Percentiles rank a stretch among this genome's conserved stretches.
These are phyloP conservation scores for Candida chilensis DNA, from an alignment of 805 yeast species.

Conservation along the genomic window DNA sequence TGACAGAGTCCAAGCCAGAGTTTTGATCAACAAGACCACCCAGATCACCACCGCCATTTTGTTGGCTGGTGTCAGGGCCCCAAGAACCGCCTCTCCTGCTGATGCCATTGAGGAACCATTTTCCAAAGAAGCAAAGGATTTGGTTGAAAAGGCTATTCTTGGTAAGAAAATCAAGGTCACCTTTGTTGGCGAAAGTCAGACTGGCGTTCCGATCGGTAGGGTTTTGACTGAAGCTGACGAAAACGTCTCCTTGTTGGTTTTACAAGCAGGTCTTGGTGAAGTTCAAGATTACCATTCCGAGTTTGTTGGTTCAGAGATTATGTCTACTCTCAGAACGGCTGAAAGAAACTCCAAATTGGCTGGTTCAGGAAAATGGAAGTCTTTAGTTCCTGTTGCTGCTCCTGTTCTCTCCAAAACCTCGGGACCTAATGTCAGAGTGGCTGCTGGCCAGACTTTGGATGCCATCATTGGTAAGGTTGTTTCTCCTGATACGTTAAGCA, in stretches of 20 bases:
- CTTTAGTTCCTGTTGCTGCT: slow-evolving; percentile 12
- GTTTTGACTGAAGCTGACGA: slow-evolving; percentile 68
- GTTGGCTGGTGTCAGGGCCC: slow-evolving; percentile 68
- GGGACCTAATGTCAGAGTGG: slow-evolving; percentile 9
- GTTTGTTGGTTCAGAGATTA: slow-evolving; percentile 53
- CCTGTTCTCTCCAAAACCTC: slow-evolving; percentile 5
- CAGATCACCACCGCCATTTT: slow-evolving; percentile 54
- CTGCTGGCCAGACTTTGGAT: slow-evolving; percentile 39
- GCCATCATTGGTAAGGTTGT: slow-evolving; percentile 55
- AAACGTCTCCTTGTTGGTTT: slow-evolving; percentile 57
- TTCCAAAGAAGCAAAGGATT: slow-evolving; percentile 58
- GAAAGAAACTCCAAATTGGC: slow-evolving; percentile 55
- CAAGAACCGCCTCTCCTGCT: slow-evolving; percentile 50
- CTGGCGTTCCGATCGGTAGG: slow-evolving; percentile 52
- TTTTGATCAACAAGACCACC: slow-evolving; percentile 32
- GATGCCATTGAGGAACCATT: slow-evolving; percentile 40
- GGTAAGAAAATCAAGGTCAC: slow-evolving; percentile 49
- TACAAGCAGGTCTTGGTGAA: slow-evolving; percentile 64
- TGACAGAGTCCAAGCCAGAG: slow-evolving; percentile 61
- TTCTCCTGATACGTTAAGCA: slow-evolving; percentile 56
- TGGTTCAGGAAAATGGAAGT: slow-evolving; percentile 52
- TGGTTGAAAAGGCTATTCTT: slow-evolving; percentile 54
- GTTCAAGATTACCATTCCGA: slow-evolving; percentile 76
- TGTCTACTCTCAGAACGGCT: slow-evolving; percentile 53
- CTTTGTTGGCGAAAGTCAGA: slow-evolving; percentile 50